These are phyloP conservation scores for Metschnikowia lochheadii DNA, from an alignment of 805 yeast genomes.

Conservation along the genomic window DNA sequence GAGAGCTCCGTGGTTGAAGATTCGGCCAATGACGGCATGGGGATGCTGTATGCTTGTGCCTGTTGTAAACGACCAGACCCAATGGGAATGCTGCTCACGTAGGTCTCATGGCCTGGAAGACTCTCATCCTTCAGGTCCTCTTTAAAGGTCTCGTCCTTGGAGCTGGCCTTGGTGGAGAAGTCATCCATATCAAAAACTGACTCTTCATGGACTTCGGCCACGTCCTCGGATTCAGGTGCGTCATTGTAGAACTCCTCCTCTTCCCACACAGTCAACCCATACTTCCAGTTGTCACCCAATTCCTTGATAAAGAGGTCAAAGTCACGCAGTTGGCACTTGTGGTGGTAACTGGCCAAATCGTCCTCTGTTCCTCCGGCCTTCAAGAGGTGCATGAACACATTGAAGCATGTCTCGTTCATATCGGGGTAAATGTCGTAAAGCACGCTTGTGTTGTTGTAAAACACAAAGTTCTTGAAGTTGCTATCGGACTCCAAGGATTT, in stretches of 20 bases:
- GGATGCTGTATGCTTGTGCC: neutral
- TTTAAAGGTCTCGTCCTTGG: neutral
- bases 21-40: conserved; percentile 31
- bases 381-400: conserved; percentile 40
- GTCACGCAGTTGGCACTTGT: conserved; percentile 29
- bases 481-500: conserved; percentile 30
- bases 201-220: conserved; percentile 5
- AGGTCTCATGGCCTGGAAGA: neutral
- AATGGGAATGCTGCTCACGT: conserved; percentile 8
- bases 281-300: conserved; percentile 26
- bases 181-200: conserved; percentile 16
- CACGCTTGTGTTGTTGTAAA: conserved; percentile 34
- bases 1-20: conserved; percentile 17
- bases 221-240: conserved; percentile 4
- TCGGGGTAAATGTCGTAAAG: conserved; percentile 48
- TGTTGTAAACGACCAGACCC: neutral
- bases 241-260: conserved; percentile 25
- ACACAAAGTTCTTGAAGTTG: conserved; percentile 42
- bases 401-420: conserved; percentile 41
- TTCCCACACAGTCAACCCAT: conserved; percentile 47
- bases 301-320: conserved; percentile 31
- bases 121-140: neutral
- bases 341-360: conserved; percentile 20
- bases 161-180: conserved; percentile 4
- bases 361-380: conserved; percentile 35